A percentile compares a stretch with the other conserved stretches of the same genome.
phyloP scores from a whole-genome alignment of 257 asterid species.

The Nicotiana paniculata region DNA sequence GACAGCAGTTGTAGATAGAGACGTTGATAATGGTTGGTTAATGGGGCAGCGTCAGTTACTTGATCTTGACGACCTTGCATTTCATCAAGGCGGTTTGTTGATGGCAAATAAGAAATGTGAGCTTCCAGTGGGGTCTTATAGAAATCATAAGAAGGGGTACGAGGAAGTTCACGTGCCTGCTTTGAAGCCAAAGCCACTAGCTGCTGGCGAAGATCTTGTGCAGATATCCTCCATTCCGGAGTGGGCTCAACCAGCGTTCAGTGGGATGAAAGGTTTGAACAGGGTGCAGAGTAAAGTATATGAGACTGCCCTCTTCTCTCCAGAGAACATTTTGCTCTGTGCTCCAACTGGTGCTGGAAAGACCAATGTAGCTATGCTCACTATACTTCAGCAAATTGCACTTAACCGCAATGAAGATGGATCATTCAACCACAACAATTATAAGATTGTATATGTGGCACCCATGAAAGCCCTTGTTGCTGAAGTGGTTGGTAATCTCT shows the following conservation, averaged over 20 bases:
- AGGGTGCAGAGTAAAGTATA: constrained; percentile 41
- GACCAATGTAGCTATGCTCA: constrained; percentile 45
- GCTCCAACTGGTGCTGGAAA: constrained; percentile 49
- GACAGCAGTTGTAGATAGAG: constrained; percentile 20
- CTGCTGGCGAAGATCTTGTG: constrained; percentile 26
- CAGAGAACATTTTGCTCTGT: constrained; percentile 35
- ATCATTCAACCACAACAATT: constrained; percentile 22
- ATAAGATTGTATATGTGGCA: constrained; percentile 42
- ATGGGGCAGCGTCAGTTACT: constrained; percentile 35
- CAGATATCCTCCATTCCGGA: constrained; percentile 32
- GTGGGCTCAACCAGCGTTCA: constrained; percentile 40
- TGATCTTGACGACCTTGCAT: constrained; percentile 35
- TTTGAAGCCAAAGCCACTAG: constrained; percentile 26
- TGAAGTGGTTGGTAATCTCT: constrained; percentile 38
- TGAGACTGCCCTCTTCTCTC: constrained; percentile 32
- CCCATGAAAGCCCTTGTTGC: constrained; percentile 48
- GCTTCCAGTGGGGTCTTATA: constrained; percentile 26
- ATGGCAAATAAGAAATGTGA: constrained; percentile 33
- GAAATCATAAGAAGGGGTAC: constrained; percentile 30
- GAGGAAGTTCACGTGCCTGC: constrained; percentile 43
- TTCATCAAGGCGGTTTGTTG: constrained; percentile 27
- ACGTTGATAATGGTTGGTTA: constrained; percentile 29
- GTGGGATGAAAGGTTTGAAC: constrained; percentile 32
- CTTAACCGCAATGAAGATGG: constrained; percentile 29
- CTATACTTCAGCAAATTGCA: constrained; percentile 35